Base-by-base conservation (phyloP, 192 early-diverging fungal species). In the Backusella macrospora region DNA sequence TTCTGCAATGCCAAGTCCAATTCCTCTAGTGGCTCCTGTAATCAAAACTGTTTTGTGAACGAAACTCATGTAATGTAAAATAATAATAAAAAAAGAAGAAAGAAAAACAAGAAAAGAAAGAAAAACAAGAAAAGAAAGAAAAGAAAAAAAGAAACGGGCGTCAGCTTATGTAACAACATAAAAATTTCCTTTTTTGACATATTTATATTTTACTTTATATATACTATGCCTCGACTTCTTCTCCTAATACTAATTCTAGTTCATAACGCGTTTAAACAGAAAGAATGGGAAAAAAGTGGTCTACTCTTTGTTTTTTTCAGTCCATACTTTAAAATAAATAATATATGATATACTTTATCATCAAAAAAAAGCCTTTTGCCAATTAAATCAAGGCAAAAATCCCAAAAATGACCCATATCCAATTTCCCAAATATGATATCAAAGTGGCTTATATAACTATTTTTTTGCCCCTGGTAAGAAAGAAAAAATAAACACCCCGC, bases 21-120 rank as follows among this genome's bases (percentile, higher is more conserved):
- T 94, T 12, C 94, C 94, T 55, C 94, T 89, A 26, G 89, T 91
- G 0, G 92, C 94, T 0, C 94, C 94, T 18, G 92, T 90, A 23
- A 95, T 72, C 12, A 81, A 29, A 3, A 70, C 80, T 7, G 71
- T 69, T 43, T 68, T 77, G 16, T 63, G n/a, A 63, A 39, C 34
- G 9, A 77, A 64, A 38, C 37, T 65, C 64, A 66, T 74, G 13
- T 44, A 5, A 8, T 43, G n/a, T 43, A 38, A 21, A 9, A 42
- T 18, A 13, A n/a, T n/a, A n/a, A n/a, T n/a, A n/a, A n/a, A 68
- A 14, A 62, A 62, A 21, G 15, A 43, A 62, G 12, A 71, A 42
- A 2, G 29, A 2, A 34, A 2, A 0, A 34, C 1, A 34, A 34
- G 29, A 34, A 34, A 59, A 42, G 12, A 71, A 21, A 71, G 38